These are phyloP conservation scores for Arbutus unedo DNA, from an alignment of 148 eudicot species.

Conservation along the genomic window DNA sequence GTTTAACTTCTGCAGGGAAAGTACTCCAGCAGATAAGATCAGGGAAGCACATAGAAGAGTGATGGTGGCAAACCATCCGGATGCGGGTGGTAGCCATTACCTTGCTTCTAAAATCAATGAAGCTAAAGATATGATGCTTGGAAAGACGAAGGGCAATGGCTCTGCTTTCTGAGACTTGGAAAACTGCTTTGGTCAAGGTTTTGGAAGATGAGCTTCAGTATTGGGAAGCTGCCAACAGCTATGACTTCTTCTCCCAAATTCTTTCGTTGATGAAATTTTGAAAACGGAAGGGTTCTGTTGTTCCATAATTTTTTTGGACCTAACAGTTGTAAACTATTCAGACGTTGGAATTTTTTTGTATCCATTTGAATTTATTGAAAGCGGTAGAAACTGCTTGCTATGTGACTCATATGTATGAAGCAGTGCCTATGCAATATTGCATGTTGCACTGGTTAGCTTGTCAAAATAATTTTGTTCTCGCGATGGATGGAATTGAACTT, in stretches of 20 bases:
- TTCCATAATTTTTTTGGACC: constrained; percentile 4
- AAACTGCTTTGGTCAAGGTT: neutral
- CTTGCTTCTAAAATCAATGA: constrained; percentile 55
- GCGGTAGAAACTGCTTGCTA: neutral
- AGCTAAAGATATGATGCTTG: constrained; percentile 46
- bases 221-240: neutral
- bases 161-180: constrained; percentile 24
- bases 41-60: constrained; percentile 51
- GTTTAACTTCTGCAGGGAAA: constrained; percentile 32
- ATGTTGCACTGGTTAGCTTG: neutral
- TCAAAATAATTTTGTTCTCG: neutral
- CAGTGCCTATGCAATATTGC: neutral
- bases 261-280: neutral
- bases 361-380: neutral
- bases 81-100: constrained; percentile 56
- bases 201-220: constrained; percentile 1
- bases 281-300: constrained; percentile 9
- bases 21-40: constrained; percentile 33
- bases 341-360: neutral
- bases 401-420: neutral
- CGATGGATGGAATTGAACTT: neutral
- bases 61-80: constrained; percentile 58
- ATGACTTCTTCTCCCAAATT: neutral
- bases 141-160: constrained; percentile 35
- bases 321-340: constrained; percentile 12